Base-by-base conservation (phyloP, 2,329 filamentous ascomycete species). In the Diaporthe caulivora region DNA sequence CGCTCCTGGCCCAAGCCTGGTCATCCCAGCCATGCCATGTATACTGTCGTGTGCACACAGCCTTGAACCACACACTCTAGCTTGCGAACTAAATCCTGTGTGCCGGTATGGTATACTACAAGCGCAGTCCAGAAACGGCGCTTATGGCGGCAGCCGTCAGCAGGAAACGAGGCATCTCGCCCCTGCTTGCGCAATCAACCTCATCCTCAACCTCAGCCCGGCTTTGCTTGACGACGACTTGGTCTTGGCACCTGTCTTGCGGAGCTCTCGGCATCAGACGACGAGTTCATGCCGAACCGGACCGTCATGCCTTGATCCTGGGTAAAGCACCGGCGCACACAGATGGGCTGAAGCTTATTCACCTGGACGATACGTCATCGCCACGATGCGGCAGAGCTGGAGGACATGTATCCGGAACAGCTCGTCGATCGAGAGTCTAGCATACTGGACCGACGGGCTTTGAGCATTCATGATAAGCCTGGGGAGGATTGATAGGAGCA, bases 141-240 rank as follows among this genome's bases (percentile, higher is more conserved):
- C 62, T 51, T 51, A 51, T 18, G 29, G 62, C 44, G 62, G 62
- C 47, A 31, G n/a, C 62, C n/a, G n/a, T 40, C 31, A 40, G 54
- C 31, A 53, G 64, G 71, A 53, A 53, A 9, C 4, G 44, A 68
- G 51, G 47, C 15, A 26, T 69, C 47, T 71, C 65, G 71, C 73
- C 73, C n/a, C 71, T 73, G 71, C 73, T 73, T 75, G 73, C 73
- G 73, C 73, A 75, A 73, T 67, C 72, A 68, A 24, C 53, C 54
- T 47, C 55, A 53, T 67, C 62, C 62, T 37, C 44, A 49, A 62
- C 26, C 62, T 67, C 47, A 54, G 44, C 26, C 58, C 57, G 44
- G 1, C 29, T 31, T 51, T 21, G 26, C 37, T 70, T 24, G 44
- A 47, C 37, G 60, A 60, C 47, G 67, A 67, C 62, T 24, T 60